A percentile compares a stretch with the other conserved stretches of the same genome.
Evolutionary conservation across 306 rosid species (phyloP).

Genomic region (Vicia faba): DNA sequence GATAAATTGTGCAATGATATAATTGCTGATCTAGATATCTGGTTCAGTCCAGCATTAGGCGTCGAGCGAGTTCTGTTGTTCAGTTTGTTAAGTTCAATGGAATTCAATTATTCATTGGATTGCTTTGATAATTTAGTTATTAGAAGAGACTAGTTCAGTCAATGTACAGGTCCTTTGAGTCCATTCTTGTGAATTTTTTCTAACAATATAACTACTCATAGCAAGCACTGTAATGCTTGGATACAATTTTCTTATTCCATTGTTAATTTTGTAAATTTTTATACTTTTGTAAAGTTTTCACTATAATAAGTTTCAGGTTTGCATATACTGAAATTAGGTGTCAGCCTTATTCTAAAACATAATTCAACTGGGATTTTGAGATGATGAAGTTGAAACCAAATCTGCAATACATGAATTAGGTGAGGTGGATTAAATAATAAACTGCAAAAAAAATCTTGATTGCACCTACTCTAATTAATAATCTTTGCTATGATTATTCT

Average conservation of each 20-base stretch:
- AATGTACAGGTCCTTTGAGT: slow-evolving; percentile 46
- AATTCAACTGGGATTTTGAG: too few species aligned
- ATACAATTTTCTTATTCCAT: slow-evolving; percentile 28
- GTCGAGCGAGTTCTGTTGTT: slow-evolving; percentile 43
- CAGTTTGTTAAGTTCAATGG: slow-evolving; percentile 46
- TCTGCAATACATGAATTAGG: too few species aligned
- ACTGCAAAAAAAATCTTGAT: too few species aligned
- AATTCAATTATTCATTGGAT: slow-evolving; percentile 45
- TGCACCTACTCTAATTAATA: too few species aligned
- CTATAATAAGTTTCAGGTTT: too few species aligned
- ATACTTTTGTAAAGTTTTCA: too few species aligned
- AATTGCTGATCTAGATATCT: slow-evolving; percentile 39
- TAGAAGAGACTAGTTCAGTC: slow-evolving; percentile 44
- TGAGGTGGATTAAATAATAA: too few species aligned
- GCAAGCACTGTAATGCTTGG: slow-evolving; percentile 31
- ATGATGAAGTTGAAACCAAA: too few species aligned
- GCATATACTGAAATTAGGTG: too few species aligned
- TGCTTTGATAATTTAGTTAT: slow-evolving; percentile 33
- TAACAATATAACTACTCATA: slow-evolving; percentile 24
- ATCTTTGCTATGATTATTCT: too few species aligned
- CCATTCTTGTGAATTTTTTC: slow-evolving; percentile 41
- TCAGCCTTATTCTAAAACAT: too few species aligned
- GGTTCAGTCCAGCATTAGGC: slow-evolving; percentile 39
- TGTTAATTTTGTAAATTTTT: not conserved
- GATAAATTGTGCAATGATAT: slow-evolving; percentile 29